phyloP scores from a whole-genome alignment of 176 grass and related monocot species.

The Tillandsia leiboldiana region DNA sequence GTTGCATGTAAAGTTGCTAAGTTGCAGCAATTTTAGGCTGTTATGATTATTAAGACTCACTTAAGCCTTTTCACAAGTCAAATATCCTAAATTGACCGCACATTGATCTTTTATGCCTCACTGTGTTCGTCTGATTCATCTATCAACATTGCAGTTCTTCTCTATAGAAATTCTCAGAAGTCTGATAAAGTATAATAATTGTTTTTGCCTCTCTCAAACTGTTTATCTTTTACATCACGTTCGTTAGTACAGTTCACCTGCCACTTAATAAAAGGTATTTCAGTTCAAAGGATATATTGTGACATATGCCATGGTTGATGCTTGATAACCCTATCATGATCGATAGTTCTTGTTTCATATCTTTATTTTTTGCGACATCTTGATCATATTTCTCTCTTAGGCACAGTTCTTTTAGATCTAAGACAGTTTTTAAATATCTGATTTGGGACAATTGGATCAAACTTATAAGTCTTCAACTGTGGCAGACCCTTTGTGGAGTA shows the following conservation, averaged over 20 bases:
- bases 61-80: too few species aligned
- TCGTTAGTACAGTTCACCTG: neutral
- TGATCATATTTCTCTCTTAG: neutral
- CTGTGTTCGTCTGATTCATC: too few species aligned
- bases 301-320: neutral
- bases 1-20: too few species aligned
- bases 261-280: neutral
- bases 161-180: too few species aligned
- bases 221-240: neutral
- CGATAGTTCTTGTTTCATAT: neutral
- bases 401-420: neutral
- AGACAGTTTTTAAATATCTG: neutral
- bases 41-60: too few species aligned
- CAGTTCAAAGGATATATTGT: neutral
- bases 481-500: slow-evolving; percentile 68
- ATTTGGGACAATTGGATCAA: slow-evolving; percentile 10
- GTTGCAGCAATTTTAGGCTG: too few species aligned
- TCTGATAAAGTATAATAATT: too few species aligned
- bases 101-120: too few species aligned
- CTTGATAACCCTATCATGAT: neutral
- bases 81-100: too few species aligned
- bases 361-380: neutral
- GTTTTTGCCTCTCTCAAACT: neutral
- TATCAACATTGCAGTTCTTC: too few species aligned
- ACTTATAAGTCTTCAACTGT: slow-evolving; percentile 10